Conservation (phyloP, 2,329 filamentous ascomycete genomes). For the Chalaropsis thielavioides region DNA sequence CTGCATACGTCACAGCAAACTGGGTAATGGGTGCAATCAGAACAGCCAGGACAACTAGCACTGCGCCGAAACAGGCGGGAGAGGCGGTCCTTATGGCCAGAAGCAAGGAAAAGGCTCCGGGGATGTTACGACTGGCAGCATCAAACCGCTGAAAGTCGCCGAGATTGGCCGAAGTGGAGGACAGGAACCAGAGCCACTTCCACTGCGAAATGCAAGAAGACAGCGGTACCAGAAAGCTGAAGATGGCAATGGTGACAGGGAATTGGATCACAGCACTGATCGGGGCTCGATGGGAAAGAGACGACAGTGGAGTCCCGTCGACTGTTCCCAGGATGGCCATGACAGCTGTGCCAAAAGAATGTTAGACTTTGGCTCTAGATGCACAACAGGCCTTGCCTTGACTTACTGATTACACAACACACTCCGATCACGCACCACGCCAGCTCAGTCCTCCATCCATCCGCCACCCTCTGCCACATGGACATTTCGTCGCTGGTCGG, state of each 20-base stretch:
- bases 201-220: slow-evolving; percentile 23
- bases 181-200: slow-evolving; percentile 25
- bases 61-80: slow-evolving; percentile 22
- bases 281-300: slow-evolving; percentile 21
- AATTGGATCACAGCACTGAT: slow-evolving; percentile 24
- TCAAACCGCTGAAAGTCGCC: slow-evolving; percentile 23
- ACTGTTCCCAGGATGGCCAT: slow-evolving; percentile 13
- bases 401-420: slow-evolving; percentile 10
- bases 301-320: slow-evolving; percentile 19
- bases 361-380: background rate
- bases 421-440: slow-evolving; percentile 8
- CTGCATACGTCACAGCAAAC: slow-evolving; percentile 11
- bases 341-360: background rate
- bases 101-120: slow-evolving; percentile 20
- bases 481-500: background rate
- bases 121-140: slow-evolving; percentile 21
- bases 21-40: slow-evolving; percentile 17
- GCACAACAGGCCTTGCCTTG: background rate
- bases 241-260: slow-evolving; percentile 21
- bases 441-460: slow-evolving; percentile 8
- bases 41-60: slow-evolving; percentile 20
- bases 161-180: slow-evolving; percentile 20
- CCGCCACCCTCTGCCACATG: background rate
- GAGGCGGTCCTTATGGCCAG: slow-evolving; percentile 19
- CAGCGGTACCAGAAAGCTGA: slow-evolving; percentile 21